A percentile compares a stretch with the other conserved stretches of the same genome.
Conservation (phyloP, 2,329 filamentous ascomycete species). For the Colletotrichum lini region DNA sequence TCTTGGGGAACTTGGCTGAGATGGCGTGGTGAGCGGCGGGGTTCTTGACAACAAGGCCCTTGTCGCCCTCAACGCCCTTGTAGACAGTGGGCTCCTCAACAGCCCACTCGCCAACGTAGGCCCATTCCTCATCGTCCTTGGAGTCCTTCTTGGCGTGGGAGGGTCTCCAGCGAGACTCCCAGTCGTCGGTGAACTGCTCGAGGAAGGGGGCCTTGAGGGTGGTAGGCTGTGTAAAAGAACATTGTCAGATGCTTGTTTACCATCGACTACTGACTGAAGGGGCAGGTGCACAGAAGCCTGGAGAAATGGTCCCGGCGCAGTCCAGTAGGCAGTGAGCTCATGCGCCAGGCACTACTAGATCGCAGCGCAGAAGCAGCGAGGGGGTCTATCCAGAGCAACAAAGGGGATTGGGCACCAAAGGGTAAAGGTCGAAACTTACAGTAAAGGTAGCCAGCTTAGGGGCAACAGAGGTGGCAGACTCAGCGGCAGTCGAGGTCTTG, state of each 20-base stretch:
- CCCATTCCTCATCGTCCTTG: conserved; percentile 93
- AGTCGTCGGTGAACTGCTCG: conserved; percentile 98
- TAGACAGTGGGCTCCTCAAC: conserved; percentile 93
- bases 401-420: conserved; percentile 1
- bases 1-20: conserved; percentile 97
- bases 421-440: conserved; percentile 70
- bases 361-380: conserved; percentile 9
- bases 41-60: conserved; percentile 98
- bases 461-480: conserved; percentile 69
- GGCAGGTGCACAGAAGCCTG: conserved; percentile 22
- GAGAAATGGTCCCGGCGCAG: conserved; percentile 35
- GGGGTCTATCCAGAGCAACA: conserved; percentile 15
- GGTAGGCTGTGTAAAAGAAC: conserved; percentile 75
- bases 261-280: background rate
- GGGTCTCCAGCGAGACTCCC: conserved; percentile 93
- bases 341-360: conserved; percentile 15
- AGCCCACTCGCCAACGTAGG: conserved; percentile 95
- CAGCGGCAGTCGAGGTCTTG: conserved; percentile 57
- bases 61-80: conserved; percentile 95
- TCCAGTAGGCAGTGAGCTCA: conserved; percentile 22
- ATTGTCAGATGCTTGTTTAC: conserved; percentile 13
- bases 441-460: conserved; percentile 87
- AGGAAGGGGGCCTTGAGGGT: conserved; percentile 93
- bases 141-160: conserved; percentile 97
- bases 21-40: conserved; percentile 98